A percentile compares a stretch with the other conserved stretches of the same genome.
phyloP scores from a whole-genome alignment of 2,329 filamentous ascomycete genomes.

The Rhynchosporium secalis region DNA sequence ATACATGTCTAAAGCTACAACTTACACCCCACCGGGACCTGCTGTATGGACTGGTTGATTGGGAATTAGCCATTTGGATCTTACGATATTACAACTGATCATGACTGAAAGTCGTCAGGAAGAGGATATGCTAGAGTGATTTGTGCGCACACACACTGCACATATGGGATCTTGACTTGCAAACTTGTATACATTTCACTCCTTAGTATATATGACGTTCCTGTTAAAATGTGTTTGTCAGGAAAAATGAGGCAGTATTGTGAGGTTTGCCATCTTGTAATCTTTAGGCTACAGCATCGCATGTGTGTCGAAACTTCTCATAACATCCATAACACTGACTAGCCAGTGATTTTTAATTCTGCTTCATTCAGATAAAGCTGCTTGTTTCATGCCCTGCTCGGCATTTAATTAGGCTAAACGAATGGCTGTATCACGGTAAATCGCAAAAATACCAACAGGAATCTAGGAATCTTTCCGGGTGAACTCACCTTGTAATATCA shows the following conservation, averaged over 20 bases:
- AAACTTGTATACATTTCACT: neutral
- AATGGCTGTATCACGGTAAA: no score
- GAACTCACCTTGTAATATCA: no score
- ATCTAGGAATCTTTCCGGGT: no score
- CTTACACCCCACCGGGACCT: slow-evolving; percentile 50
- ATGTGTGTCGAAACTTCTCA: no score
- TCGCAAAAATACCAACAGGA: no score
- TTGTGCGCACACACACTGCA: neutral
- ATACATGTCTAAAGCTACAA: slow-evolving; percentile 46
- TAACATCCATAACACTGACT: neutral
- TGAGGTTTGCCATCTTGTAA: no score
- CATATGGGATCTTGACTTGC: neutral
- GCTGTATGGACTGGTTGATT: slow-evolving; percentile 44
- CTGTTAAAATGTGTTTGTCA: no score
- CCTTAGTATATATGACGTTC: neutral
- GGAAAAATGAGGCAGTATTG: no score
- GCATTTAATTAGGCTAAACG: no score
- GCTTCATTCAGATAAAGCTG: no score
- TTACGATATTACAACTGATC: neutral
- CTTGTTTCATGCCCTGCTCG: no score
- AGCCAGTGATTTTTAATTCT: neutral
- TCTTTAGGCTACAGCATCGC: no score
- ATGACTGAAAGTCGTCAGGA: neutral
- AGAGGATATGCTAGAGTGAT: neutral
- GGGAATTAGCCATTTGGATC: neutral